Conservation (phyloP, 2,329 filamentous ascomycete genomes). For the Keithomyces neogunnii region DNA sequence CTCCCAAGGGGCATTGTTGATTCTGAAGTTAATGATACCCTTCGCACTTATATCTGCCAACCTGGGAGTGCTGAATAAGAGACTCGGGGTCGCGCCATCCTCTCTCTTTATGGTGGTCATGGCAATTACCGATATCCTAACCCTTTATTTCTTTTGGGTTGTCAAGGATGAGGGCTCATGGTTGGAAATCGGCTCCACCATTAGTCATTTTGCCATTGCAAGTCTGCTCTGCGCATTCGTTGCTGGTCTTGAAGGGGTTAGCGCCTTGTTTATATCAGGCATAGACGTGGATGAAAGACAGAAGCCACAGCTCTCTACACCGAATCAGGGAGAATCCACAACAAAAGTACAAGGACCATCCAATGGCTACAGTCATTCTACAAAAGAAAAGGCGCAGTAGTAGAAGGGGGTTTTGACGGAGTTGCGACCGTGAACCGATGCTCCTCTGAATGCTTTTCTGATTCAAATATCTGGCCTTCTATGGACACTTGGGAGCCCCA, state of each 20-base stretch:
- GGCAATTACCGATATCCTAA: constrained; percentile 83
- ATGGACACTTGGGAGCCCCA: too few species aligned
- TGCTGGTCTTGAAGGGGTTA: constrained; percentile 75
- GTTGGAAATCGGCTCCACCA: constrained; percentile 95
- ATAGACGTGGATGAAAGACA: constrained; percentile 54
- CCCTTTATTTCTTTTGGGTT: constrained; percentile 95
- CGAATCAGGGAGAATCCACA: not conserved
- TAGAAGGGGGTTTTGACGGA: not conserved
- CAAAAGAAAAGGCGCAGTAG: not conserved
- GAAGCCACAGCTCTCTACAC: not conserved
- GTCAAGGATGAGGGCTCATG: constrained; percentile 94
- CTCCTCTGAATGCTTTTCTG: too few species aligned
- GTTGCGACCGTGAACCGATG: not conserved
- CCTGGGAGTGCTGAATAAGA: constrained; percentile 82
- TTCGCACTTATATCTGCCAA: constrained; percentile 90
- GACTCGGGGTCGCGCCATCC: constrained; percentile 75
- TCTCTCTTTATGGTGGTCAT: constrained; percentile 93
- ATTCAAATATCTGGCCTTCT: too few species aligned
- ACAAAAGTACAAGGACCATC: not conserved
- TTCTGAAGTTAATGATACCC: constrained; percentile 86
- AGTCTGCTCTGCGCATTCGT: constrained; percentile 88
- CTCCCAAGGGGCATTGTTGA: constrained; percentile 75
- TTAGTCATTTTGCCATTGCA: constrained; percentile 91
- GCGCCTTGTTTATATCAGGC: constrained; percentile 72
- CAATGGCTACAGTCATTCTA: not conserved